Evolutionary conservation across 2,329 filamentous ascomycete species (phyloP), one percentile per base, ranked within the genome.

Genomic region (Neurospora sp.): DNA sequence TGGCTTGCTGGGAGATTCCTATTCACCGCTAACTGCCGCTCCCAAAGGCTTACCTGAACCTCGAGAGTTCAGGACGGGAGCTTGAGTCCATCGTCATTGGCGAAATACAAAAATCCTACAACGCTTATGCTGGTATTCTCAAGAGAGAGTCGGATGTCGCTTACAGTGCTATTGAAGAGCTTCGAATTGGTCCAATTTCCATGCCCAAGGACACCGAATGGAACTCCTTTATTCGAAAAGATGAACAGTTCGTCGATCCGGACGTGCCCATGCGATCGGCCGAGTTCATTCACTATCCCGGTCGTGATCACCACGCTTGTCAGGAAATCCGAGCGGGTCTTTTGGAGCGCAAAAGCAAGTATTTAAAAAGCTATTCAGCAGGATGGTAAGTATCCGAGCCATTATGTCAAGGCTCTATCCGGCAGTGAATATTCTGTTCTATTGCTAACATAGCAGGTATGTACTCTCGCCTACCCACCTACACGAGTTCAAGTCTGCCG

Each of bases 401-500:
- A 28, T 15, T 3, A 52, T 15, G 2, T 28, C 13, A 42, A 9
- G 28, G 38, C 46, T 33, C 62, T 5, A 42, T 2, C 13, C n/a
- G 66, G 58, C 19, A 58, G 6, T 42, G 66, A 15, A 52, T 40
- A 33, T 17, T 40, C 36, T 19, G 38, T 23, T n/a, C 23, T n/a
- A 11, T 33, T 13, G 69, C 74, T 74, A 71, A 74, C 67, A 42
- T 4, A 17, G n/a, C 75, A 96, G 92, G 93, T 97, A 97, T 80
- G 93, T 98, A 67, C 84, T 99, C 75, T 97, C 96, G 75, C 93
- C 96, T 17, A 98, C 96, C 70, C 96, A 99, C 81, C 86, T 99
- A 28, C 96, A 99, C 82, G 96, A 99, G 81, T 99, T 98, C 87
- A 97, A 97, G 80, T 97, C 93, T n/a, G 93, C 93, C 74, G 95